Evolutionary conservation across 345 rosid species (phyloP).

Genomic region (Cardiospermum halicacabum): DNA sequence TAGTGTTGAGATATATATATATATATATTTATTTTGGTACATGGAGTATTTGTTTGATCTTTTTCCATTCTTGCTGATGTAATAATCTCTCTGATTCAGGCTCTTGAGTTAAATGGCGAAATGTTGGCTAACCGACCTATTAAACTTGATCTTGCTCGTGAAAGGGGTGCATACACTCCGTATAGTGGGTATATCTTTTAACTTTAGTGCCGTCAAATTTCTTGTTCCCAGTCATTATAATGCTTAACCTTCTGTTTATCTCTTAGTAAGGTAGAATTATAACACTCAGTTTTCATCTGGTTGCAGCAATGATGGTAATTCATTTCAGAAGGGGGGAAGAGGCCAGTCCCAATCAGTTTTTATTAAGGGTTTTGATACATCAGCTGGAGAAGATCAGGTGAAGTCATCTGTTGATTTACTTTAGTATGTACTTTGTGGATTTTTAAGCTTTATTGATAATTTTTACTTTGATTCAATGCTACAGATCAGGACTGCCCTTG

Average conservation of each 20-base stretch:
- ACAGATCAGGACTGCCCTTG: conserved; percentile 50
- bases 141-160: conserved; percentile 70
- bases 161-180: conserved; percentile 68
- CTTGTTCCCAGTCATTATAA: background rate
- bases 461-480: background rate
- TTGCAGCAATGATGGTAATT: conserved; percentile 44
- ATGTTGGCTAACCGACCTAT: conserved; percentile 43
- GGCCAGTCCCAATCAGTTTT: conserved; percentile 36
- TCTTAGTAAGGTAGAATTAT: no score
- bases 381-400: conserved; percentile 53
- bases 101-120: conserved; percentile 49
- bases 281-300: background rate
- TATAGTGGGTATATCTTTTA: conserved; percentile 47
- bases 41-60: background rate
- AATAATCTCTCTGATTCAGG: conserved; percentile 34
- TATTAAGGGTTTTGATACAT: conserved; percentile 59
- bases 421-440: background rate
- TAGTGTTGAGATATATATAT: background rate
- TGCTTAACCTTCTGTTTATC: no score
- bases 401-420: background rate
- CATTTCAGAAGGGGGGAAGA: conserved; percentile 47
- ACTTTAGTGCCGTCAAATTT: background rate
- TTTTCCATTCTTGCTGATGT: background rate
- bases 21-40: background rate
- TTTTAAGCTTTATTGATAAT: background rate